Base-by-base conservation (phyloP, 2,329 filamentous ascomycete genomes). In the Neoarthrinium moseri region DNA sequence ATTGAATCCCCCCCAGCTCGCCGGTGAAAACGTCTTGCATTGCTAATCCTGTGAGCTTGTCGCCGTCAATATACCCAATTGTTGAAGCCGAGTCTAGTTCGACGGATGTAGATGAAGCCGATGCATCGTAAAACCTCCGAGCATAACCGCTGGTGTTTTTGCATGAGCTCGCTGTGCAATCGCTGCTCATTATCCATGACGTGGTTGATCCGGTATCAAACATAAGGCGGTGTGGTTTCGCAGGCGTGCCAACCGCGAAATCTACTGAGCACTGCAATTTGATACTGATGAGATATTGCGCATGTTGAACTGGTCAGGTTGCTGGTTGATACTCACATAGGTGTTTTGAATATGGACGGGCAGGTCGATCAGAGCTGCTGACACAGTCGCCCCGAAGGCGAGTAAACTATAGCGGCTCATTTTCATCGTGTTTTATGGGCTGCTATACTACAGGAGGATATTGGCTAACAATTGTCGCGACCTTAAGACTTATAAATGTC, bases 131-230 rank as follows among this genome's bases (percentile, higher is more conserved):
- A 2, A 59, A 62, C 3, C 35, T 47, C 15, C 62, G 54, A 6
- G 55, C 29, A 32, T 58, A 63, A 12, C 56, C 53, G 43, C 49
- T 54, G 33, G 24, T 35, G 27, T 66, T 61, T 3, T 36, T 4
- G 36, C 66, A 68, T 1, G 46, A 50, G 3, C 52, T 46, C 5
- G 36, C 36, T 11, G 57, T 55, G 49, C 59, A 66, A 11, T 47
- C 21, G 2, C 18, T 38, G 23, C 63, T 60, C 27, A 63, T 46
- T 5, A 66, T 55, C 65, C 66, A 69, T 1, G 64, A 43, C 0
- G 65, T 61, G 2, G 65, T 45, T 43, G 62, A 67, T 18, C 66
- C 65, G 0, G 64, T 68, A 48, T 68, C 65, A 46, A 66, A 67
- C 10, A 56, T 46, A 5, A 69, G 55, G 1, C 52, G 49, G 45